These are phyloP conservation scores for Chalciporus pseudorubinellus DNA, from an alignment of 768 basidiomycete genomes.

Conservation along the genomic window DNA sequence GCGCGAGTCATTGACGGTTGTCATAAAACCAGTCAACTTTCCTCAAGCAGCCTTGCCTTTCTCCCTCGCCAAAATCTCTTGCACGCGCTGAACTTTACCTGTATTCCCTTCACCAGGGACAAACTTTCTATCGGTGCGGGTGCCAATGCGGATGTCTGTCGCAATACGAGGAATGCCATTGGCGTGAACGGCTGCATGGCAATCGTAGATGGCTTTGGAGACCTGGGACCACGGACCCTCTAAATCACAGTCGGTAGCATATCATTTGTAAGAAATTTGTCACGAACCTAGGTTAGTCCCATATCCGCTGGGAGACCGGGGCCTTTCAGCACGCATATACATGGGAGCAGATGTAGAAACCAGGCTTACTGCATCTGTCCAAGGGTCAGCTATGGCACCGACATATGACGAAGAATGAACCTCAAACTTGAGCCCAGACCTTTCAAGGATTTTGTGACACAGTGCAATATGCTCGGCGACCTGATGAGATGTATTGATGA, in stretches of 20 bases:
- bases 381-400: not conserved
- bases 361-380: slow-evolving; percentile 39
- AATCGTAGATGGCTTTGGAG: slow-evolving; percentile 83
- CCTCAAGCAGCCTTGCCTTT: slow-evolving; percentile 1
- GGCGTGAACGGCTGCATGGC: slow-evolving; percentile 83
- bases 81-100: slow-evolving; percentile 75
- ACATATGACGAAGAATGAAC: slow-evolving; percentile 36
- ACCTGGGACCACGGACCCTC: slow-evolving; percentile 89
- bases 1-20: not conserved
- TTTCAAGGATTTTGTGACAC: slow-evolving; percentile 79
- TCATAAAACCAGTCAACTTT: not conserved
- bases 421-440: slow-evolving; percentile 80
- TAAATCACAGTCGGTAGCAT: slow-evolving; percentile 8
- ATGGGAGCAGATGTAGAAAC: not conserved
- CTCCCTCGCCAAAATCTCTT: slow-evolving; percentile 63
- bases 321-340: slow-evolving; percentile 34
- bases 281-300: slow-evolving; percentile 80
- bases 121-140: slow-evolving; percentile 69
- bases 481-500: slow-evolving; percentile 29
- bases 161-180: slow-evolving; percentile 74
- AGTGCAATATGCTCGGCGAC: slow-evolving; percentile 79
- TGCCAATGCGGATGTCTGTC: slow-evolving; percentile 95
- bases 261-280: not conserved
- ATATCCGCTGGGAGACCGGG: slow-evolving; percentile 59
- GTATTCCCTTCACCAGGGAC: slow-evolving; percentile 70